These are phyloP conservation scores for Artemisia tridentata DNA, from an alignment of 129 eudicot genomes.

Conservation along the genomic window DNA sequence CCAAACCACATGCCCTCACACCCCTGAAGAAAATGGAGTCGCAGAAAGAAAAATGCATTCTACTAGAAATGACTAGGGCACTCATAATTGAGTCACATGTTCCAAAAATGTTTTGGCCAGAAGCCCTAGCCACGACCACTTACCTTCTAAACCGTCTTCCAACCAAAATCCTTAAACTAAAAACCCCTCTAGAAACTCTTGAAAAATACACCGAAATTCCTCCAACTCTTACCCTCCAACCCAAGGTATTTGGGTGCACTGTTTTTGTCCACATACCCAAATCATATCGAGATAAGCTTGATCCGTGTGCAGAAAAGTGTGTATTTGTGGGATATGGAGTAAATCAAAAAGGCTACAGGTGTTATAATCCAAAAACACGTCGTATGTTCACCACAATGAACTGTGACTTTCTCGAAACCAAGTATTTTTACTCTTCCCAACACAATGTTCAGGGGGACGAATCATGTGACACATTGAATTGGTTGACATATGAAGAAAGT, in stretches of 20 bases:
- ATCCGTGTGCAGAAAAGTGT: background rate
- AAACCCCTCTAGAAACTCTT: background rate
- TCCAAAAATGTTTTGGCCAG: background rate
- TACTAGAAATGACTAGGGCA: slow-evolving; percentile 4
- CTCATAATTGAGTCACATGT: background rate
- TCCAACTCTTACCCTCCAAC: background rate
- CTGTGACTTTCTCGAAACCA: background rate
- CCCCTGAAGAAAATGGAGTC: background rate
- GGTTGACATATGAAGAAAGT: background rate
- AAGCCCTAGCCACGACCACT: background rate
- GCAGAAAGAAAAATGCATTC: background rate
- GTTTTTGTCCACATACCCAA: background rate
- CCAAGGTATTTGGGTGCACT: background rate
- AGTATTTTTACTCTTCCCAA: background rate
- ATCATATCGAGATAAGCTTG: background rate
- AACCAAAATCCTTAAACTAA: slow-evolving; percentile 11
- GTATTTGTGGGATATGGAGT: background rate
- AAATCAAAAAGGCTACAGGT: slow-evolving; percentile 8
- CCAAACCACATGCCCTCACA: slow-evolving; percentile 5
- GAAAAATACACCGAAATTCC: background rate
- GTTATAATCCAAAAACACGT: background rate
- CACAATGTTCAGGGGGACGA: slow-evolving; percentile 9
- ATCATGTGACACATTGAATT: slow-evolving; percentile 2
- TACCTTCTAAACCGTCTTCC: slow-evolving; percentile 17
- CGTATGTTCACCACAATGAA: slow-evolving; percentile 1